phyloP scores from a whole-genome alignment of 2,329 filamentous ascomycete genomes.

The Verticillium alfalfae region DNA sequence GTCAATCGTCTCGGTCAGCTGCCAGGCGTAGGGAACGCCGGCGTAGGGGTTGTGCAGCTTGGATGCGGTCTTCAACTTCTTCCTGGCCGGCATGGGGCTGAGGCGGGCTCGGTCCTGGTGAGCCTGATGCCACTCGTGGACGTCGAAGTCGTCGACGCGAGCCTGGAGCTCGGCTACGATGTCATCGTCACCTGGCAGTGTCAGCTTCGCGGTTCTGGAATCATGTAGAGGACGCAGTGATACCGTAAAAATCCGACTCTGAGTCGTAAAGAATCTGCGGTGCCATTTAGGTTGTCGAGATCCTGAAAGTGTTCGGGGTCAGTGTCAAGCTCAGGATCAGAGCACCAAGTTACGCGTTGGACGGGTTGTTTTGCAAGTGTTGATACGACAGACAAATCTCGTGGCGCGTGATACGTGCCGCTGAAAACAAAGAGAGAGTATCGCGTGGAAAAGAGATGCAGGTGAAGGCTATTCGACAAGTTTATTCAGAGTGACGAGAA shows the following conservation, averaged over 20 bases:
- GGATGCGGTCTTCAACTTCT: not conserved
- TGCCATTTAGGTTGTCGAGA: not conserved
- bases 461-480: too few relatives aligned
- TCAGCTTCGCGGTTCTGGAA: not conserved
- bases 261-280: constrained; percentile 11
- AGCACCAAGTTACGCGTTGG: too few relatives aligned
- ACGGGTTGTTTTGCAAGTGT: too few relatives aligned
- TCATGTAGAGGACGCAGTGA: constrained; percentile 2
- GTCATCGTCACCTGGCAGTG: constrained; percentile 46
- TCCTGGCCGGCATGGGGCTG: constrained; percentile 10
- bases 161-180: constrained; percentile 39
- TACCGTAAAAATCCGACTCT: constrained; percentile 17
- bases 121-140: constrained; percentile 39
- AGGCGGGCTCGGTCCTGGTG: constrained; percentile 2
- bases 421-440: too few relatives aligned
- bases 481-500: not conserved
- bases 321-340: too few relatives aligned
- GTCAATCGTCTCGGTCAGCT: constrained; percentile 56
- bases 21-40: constrained; percentile 50
- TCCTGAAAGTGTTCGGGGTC: not conserved
- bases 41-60: constrained; percentile 55
- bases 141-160: constrained; percentile 46
- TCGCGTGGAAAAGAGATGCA: too few relatives aligned
- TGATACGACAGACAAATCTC: too few relatives aligned
- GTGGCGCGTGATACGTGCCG: too few relatives aligned